Percentiles rank a stretch among this genome's conserved stretches.
Evolutionary conservation across 495 filamentous ascomycete genomes (phyloP).

Genomic region (Halenospora varia): DNA sequence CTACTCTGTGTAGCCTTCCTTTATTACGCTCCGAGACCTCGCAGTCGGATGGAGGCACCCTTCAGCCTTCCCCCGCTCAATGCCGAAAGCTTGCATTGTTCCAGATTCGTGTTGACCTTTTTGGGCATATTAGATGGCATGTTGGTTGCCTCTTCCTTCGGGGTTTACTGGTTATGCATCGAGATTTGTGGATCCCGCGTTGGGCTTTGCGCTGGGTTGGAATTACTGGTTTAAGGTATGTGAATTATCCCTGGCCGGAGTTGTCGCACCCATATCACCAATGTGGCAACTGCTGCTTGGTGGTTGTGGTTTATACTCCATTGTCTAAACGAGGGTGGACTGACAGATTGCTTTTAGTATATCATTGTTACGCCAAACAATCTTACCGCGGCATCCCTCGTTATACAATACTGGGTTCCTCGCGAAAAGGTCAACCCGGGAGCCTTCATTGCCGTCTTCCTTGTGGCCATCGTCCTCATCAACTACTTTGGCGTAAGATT

Average conservation of each 20-base stretch:
- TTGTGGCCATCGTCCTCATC: slow-evolving; percentile 59
- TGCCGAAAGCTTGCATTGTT: slow-evolving; percentile 41
- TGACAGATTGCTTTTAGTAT: slow-evolving; percentile 41
- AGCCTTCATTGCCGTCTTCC: slow-evolving; percentile 71
- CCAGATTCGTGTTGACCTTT: no score
- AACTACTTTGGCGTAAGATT: slow-evolving; percentile 67
- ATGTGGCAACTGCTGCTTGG: neutral
- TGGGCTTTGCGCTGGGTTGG: slow-evolving; percentile 23
- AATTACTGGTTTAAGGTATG: slow-evolving; percentile 26
- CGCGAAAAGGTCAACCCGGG: slow-evolving; percentile 47
- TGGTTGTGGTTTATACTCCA: no score
- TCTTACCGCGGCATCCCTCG: slow-evolving; percentile 57
- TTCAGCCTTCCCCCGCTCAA: no score
- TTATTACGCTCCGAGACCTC: neutral
- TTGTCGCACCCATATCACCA: neutral
- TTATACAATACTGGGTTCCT: slow-evolving; percentile 72
- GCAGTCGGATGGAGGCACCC: neutral
- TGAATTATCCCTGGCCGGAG: neutral
- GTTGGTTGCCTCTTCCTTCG: slow-evolving; percentile 62
- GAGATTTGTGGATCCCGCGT: slow-evolving; percentile 24
- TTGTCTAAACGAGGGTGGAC: neutral
- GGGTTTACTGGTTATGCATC: slow-evolving; percentile 26
- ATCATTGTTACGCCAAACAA: slow-evolving; percentile 25
- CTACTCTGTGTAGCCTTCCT: neutral
- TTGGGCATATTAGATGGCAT: no score